Base-by-base conservation (phyloP, 2,329 filamentous ascomycete genomes). In the Cryphonectria nitschkei region DNA sequence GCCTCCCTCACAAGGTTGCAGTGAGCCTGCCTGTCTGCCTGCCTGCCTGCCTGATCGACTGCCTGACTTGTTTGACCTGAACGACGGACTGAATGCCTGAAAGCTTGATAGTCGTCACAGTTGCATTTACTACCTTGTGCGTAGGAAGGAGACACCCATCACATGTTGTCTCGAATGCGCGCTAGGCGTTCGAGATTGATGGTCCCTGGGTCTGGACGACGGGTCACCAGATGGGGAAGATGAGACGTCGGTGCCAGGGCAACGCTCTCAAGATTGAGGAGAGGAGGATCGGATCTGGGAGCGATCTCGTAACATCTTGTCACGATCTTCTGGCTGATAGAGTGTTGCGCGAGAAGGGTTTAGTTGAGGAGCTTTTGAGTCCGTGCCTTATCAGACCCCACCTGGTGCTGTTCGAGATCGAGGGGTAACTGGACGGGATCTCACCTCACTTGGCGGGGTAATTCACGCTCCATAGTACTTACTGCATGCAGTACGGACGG, bases 401-500 rank as follows among this genome's bases (percentile, higher is more conserved):
- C 61, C 61, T 29, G 39, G 32, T 63, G 34, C n/a, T 19, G 37
- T 46, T 29, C 37, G 14, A 64, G 39, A 64, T 43, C 39, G 61
- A 64, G 61, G 61, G 61, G 39, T 64, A 64, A 46, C 58, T 64
- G 61, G 61, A 46, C 14, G 61, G 43, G 61, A 64, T 64, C 61
- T 64, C 61, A 66, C 50, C 64, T 52, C 64, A 52, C 56, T 41
- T 62, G 66, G 66, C 66, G 58, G 66, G 66, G 60, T 68, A 61
- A 43, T 61, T 14, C 26, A 50, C 22, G 46, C 46, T 50, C 46
- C 46, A 50, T 50, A 26, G 26, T 26, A 26, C 26, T 26, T 26
- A 50, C 46, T n/a, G 46, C 22, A 50, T 2, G 46, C n/a, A n/a
- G 22, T 11, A 19, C 43, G 16, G 16, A 22, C 43, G 43, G 43